phyloP scores from a whole-genome alignment of 345 rosid species.

The Alliaria petiolata region DNA sequence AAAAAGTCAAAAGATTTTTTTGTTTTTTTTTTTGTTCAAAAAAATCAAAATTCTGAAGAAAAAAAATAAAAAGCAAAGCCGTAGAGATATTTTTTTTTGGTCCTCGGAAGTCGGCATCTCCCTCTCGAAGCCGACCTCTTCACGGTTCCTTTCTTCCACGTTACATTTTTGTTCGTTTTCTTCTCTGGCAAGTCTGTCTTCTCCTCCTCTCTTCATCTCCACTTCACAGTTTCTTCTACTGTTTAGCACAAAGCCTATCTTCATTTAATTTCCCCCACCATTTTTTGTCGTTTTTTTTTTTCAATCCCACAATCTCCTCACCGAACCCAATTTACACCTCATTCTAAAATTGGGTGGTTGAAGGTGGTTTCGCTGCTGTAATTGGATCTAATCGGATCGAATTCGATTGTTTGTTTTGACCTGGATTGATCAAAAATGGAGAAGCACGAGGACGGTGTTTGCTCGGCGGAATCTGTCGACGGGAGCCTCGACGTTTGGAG shows the following conservation, averaged over 20 bases:
- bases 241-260: no score
- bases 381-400: constrained; percentile 8
- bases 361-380: neutral
- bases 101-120: no score
- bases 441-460: constrained; percentile 45
- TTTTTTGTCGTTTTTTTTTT: neutral
- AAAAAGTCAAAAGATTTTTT: no score
- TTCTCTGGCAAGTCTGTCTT: no score
- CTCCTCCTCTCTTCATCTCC: no score
- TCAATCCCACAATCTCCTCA: neutral
- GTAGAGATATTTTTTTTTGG: no score
- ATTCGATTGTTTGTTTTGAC: neutral
- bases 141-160: no score
- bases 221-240: neutral
- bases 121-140: neutral
- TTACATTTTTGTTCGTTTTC: no score
- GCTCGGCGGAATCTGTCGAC: constrained; percentile 56
- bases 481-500: constrained; percentile 83
- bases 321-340: no score
- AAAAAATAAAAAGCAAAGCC: no score
- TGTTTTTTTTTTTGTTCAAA: no score
- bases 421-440: constrained; percentile 12
- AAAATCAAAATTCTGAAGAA: no score
- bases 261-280: neutral
- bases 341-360: neutral